Evolutionary conservation across 2,329 filamentous ascomycete genomes (phyloP), one percentile per base, ranked within the genome.

Genomic region (Orbilia ellipsospora): DNA sequence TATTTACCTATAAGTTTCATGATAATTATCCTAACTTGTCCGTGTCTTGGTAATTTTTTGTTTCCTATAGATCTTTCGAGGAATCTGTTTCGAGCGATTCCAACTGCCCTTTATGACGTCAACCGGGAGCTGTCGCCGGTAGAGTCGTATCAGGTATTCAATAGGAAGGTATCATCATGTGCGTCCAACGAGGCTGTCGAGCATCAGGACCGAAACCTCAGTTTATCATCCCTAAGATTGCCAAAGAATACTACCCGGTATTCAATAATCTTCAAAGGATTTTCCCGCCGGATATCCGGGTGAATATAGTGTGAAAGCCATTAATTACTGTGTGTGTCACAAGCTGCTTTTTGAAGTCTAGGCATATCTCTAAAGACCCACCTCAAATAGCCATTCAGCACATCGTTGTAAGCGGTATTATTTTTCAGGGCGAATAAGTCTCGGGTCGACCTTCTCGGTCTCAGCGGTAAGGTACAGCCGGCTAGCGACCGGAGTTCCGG

Each of bases 131-230:
- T 36, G 52, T 20, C 8, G 36, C 36, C 55, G 36, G 36, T 16
- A 45, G 12, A 59, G 7, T 12, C n/a, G 31, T 26, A 52, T 26
- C 23, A 15, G 6, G 2, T 20, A 45, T 59, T 40, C 8, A 59
- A 59, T 6, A 44, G 55, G 55, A 59, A 59, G 55, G 55, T 59
- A 59, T 45, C 55, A 59, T 59, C 23, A 4, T 45, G 5, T 44
- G 16, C 23, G 10, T 18, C 12, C 55, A 45, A 26, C 55, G 40
- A 44, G 55, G 55, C 55, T 20, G 40, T 40, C 26, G n/a, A n/a
- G 13, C 5, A 48, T 56, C 36, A 20, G 50, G n/a, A 26, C 10
- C 50, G 20, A 20, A 52, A 52, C 50, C 16, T 18, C 50, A 52
- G 50, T 52, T 18, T 52, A 36, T 36, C 31, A 36, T 36, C 8